Conservation (phyloP, 192 early-diverging fungal genomes). For the Allomyces arbusculus region DNA sequence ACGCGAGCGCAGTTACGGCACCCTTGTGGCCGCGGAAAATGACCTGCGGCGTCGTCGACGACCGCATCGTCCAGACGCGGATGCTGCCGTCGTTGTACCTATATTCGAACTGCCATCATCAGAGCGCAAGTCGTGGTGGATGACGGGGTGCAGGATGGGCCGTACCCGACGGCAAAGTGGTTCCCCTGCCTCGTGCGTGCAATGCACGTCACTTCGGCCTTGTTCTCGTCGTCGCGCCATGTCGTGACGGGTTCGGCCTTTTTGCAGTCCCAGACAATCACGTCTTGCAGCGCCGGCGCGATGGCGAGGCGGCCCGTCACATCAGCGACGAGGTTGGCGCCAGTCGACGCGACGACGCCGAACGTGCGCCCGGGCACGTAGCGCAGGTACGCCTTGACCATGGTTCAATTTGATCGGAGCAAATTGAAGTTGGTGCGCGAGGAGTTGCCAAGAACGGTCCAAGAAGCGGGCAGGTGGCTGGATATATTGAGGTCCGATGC, state of each 20-base stretch:
- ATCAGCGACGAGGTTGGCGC: constrained; percentile 51
- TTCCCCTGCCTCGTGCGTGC: constrained; percentile 40
- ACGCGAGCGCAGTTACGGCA: constrained; percentile 62
- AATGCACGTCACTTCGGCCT: constrained; percentile 68
- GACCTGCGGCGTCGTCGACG: constrained; percentile 17
- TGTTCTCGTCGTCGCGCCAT: constrained; percentile 68
- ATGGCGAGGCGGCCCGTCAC: constrained; percentile 47
- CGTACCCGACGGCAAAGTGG: constrained; percentile 68
- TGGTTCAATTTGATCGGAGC: constrained; percentile 4
- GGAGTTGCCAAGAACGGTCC: background rate
- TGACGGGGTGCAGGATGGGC: background rate
- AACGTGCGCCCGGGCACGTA: constrained; percentile 61
- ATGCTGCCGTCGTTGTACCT: constrained; percentile 81
- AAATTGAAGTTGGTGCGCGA: background rate
- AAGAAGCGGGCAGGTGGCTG: no score
- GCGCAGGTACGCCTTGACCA: constrained; percentile 61
- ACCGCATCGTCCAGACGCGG: constrained; percentile 57
- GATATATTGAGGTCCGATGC: no score
- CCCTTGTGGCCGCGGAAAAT: constrained; percentile 83
- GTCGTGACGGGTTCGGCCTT: constrained; percentile 48
- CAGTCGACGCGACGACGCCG: constrained; percentile 56
- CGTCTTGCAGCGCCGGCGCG: constrained; percentile 61
- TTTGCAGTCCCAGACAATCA: constrained; percentile 68
- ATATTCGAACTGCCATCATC: background rate
- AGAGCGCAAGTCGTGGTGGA: no score